Evolutionary conservation across 2,329 filamentous ascomycete genomes (phyloP), one percentile per base, ranked within the genome.

Genomic region (Hymenoscyphus albidus): DNA sequence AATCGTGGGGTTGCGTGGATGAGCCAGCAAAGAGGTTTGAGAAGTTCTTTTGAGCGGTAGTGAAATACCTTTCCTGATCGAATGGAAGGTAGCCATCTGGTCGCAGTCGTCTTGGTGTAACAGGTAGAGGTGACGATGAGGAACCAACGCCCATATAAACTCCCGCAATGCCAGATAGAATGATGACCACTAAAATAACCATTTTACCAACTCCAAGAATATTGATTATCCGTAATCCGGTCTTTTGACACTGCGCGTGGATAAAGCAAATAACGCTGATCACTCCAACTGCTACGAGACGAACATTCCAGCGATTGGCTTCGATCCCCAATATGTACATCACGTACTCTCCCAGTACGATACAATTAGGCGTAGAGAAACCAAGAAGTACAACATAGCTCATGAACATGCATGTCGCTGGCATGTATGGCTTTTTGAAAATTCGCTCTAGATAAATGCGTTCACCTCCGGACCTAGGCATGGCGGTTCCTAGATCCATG

Each of bases 401-500:
- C 69, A 82, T 83, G 70, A 81, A 83, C 76, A 81, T 81, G 64
- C 81, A 83, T 7, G 82, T 85, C 3, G 78, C 81, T 5, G 83
- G 75, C 74, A 82, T 85, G 63, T 76, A 78, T 35, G 83, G 83
- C 22, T 77, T 79, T 58, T 75, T 77, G 70, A 80, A 84, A 42
- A 83, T 81, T 44, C 82, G 80, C 73, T 84, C 82, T 54, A 84
- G 79, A 70, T 84, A 84, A 48, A 83, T 80, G 59, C 81, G 79
- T 69, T 83, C 82, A n/a, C 82, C 81, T 44, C 82, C 82, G 14
- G 77, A 79, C 31, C 76, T 72, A 6, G 80, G 80, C 12, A 82
- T 76, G 18, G 78, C 78, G 3, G 76, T 78, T 42, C 80, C 80
- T 7, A 82, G 75, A 62, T 82, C 79, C 5, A 82, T 72, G 67